phyloP scores from a whole-genome alignment of 495 filamentous ascomycete species.

The Penicillium daleae region DNA sequence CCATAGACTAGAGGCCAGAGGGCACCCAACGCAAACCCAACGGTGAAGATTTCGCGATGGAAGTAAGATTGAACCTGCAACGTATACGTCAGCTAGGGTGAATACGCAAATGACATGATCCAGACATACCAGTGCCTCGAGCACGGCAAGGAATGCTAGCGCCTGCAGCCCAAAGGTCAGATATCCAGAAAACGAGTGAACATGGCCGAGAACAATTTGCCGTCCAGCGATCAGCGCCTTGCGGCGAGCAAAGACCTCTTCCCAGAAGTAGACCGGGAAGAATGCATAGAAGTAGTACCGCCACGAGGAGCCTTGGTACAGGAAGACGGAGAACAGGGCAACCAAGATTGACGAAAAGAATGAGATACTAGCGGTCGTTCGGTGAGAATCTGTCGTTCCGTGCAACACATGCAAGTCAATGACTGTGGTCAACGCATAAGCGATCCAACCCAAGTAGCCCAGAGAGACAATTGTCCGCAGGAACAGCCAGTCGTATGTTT shows the following conservation, averaged over 20 bases:
- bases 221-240: constrained; percentile 69
- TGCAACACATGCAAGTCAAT: constrained; percentile 88
- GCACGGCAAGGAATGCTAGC: constrained; percentile 67
- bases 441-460: constrained; percentile 97
- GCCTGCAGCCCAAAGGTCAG: constrained; percentile 60
- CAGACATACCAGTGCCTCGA: constrained; percentile 78
- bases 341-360: constrained; percentile 78
- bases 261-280: constrained; percentile 95
- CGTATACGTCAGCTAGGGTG: constrained; percentile 16
- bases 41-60: constrained; percentile 81
- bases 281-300: constrained; percentile 92
- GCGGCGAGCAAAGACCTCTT: constrained; percentile 85
- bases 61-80: constrained; percentile 81
- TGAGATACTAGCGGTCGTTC: constrained; percentile 61
- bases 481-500: constrained; percentile 99
- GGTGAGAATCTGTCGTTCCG: constrained; percentile 65
- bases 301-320: constrained; percentile 75
- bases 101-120: neutral
- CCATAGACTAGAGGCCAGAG: constrained; percentile 83
- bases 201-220: constrained; percentile 67
- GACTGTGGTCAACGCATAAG: constrained; percentile 89
- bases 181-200: constrained; percentile 59
- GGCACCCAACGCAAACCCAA: constrained; percentile 73
- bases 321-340: constrained; percentile 75
- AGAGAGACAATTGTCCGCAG: constrained; percentile 85